A percentile compares a stretch with the other conserved stretches of the same genome.
Evolutionary conservation across 805 yeast species (phyloP).

Genomic region (Candida incommunis): DNA sequence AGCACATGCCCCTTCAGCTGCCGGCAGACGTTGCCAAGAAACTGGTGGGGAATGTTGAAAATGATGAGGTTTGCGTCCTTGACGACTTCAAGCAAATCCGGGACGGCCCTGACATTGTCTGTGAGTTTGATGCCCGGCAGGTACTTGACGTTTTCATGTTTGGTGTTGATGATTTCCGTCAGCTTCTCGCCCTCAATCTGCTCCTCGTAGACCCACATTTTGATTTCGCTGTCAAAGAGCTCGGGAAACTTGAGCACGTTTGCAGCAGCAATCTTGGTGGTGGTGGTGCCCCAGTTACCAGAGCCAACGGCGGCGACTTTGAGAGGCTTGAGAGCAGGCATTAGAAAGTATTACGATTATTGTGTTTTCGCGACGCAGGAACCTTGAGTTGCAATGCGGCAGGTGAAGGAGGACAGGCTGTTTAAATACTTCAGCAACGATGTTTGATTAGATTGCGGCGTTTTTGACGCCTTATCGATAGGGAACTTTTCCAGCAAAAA

Average conservation of each 20-base stretch:
- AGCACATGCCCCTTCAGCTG: constrained; percentile 67
- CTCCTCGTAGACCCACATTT: constrained; percentile 97
- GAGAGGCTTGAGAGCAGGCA: constrained; percentile 10
- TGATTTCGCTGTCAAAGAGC: constrained; percentile 58
- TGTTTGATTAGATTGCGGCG: too few species aligned
- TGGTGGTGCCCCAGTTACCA: constrained; percentile 97
- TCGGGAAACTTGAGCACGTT: constrained; percentile 60
- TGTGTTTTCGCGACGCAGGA: too few species aligned
- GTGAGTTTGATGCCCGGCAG: constrained; percentile 84
- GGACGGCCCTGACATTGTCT: constrained; percentile 73
- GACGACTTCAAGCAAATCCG: constrained; percentile 65
- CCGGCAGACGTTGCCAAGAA: constrained; percentile 59
- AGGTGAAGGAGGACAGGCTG: too few species aligned
- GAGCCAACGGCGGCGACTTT: constrained; percentile 77
- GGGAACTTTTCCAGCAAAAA: too few species aligned
- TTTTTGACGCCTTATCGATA: too few species aligned
- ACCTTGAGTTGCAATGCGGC: too few species aligned
- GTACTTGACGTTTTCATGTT: constrained; percentile 90
- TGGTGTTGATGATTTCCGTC: constrained; percentile 79
- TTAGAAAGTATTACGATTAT: not conserved
- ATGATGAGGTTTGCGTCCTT: constrained; percentile 72
- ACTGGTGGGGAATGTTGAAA: constrained; percentile 96
- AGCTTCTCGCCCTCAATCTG: constrained; percentile 55
- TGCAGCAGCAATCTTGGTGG: constrained; percentile 90
- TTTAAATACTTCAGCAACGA: too few species aligned